These are phyloP conservation scores for Dactylella cylindrospora DNA, from an alignment of 2,329 filamentous ascomycete species.

Conservation along the genomic window DNA sequence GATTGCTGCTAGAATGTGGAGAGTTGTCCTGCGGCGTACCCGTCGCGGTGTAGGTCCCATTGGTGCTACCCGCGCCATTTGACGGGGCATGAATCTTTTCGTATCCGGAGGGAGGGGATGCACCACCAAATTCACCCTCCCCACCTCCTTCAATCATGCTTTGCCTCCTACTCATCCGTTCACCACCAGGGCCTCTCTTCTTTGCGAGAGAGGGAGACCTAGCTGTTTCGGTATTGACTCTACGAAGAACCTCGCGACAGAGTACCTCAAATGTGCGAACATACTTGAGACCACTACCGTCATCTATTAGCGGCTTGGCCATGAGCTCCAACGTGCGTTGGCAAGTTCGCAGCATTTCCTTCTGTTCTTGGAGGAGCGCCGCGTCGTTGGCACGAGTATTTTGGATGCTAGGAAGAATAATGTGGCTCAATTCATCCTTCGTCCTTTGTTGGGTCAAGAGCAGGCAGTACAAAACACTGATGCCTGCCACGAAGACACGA, in stretches of 20 bases:
- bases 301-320: slow-evolving; percentile 40
- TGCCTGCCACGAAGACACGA: slow-evolving; percentile 40
- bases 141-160: slow-evolving; percentile 29
- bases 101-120: slow-evolving; percentile 40
- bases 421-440: slow-evolving; percentile 38
- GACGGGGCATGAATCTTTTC: slow-evolving; percentile 42
- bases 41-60: slow-evolving; percentile 25
- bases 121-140: slow-evolving; percentile 40
- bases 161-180: slow-evolving; percentile 34
- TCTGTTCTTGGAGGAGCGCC: slow-evolving; percentile 37
- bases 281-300: slow-evolving; percentile 40
- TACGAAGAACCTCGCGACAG: slow-evolving; percentile 30
- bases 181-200: slow-evolving; percentile 5
- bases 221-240: slow-evolving; percentile 28
- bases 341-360: slow-evolving; percentile 37
- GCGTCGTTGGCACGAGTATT: slow-evolving; percentile 38
- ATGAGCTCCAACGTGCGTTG: slow-evolving; percentile 40
- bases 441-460: slow-evolving; percentile 38
- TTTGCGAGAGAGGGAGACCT: slow-evolving; percentile 26
- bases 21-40: slow-evolving; percentile 41
- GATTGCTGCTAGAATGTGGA: slow-evolving; percentile 31
- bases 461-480: slow-evolving; percentile 38
- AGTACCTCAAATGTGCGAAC: slow-evolving; percentile 43
- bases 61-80: slow-evolving; percentile 2
- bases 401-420: slow-evolving; percentile 35